Evolutionary conservation across 2,329 filamentous ascomycete genomes (phyloP).

Genomic region (Grosmannia penicillata): DNA sequence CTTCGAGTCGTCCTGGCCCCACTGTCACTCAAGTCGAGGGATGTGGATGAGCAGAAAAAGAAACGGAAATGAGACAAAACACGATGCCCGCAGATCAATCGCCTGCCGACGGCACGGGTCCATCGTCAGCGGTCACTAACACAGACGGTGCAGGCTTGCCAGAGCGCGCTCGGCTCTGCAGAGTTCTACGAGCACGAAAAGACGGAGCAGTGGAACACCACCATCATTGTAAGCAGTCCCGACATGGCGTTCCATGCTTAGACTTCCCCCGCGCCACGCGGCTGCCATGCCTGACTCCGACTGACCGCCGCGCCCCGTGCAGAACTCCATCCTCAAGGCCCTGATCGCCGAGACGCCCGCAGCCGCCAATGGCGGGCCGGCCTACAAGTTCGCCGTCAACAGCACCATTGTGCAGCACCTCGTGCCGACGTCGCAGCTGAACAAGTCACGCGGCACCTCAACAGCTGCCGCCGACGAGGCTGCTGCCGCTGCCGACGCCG

Average conservation of each 20-base stretch:
- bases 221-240: constrained; percentile 62
- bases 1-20: not conserved
- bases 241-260: not conserved
- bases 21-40: not conserved
- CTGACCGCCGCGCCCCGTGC: not conserved
- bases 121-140: not conserved
- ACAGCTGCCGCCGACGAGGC: constrained; percentile 29
- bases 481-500: constrained; percentile 35
- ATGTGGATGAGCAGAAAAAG: too few relatives aligned
- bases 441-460: constrained; percentile 41
- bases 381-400: constrained; percentile 92
- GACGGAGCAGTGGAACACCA: constrained; percentile 78
- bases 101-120: not conserved
- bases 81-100: not conserved
- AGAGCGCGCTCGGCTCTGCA: constrained; percentile 55
- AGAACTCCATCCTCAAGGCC: constrained; percentile 65
- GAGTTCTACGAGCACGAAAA: constrained; percentile 77
- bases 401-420: constrained; percentile 96
- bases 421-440: constrained; percentile 49
- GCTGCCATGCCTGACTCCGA: too few relatives aligned
- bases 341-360: constrained; percentile 62
- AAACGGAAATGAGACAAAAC: not conserved
- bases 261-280: too few relatives aligned
- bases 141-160: constrained; percentile 52
- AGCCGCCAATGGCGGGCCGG: constrained; percentile 30